Evolutionary conservation across 192 early-diverging fungal genomes (phyloP), one percentile per base, ranked within the genome.

Genomic region (Paraglomus brasilianum): DNA sequence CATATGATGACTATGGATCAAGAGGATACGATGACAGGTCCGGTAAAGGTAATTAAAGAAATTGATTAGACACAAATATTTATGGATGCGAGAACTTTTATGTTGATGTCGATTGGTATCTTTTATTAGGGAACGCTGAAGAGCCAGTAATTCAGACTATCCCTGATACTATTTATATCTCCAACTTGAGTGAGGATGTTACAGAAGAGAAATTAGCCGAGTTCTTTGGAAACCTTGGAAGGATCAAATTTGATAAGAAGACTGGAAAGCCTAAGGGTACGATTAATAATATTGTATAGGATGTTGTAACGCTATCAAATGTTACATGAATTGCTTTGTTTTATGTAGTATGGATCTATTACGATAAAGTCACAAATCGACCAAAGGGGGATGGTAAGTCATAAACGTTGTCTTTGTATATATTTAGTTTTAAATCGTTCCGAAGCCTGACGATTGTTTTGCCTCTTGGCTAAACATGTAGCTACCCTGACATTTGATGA

Each of bases 401-500:
- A 10, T 47, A 48, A 22, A 7, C 36, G 14, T 45, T 19, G 22
- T 46, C 2, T 24, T 63, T 24, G 30, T 42, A 21, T 0, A 38
- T 36, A n/a, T 11, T 11, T 8, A 39, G 11, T 6, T 24, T 61
- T 10, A 15, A 51, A 10, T n/a, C n/a, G n/a, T n/a, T n/a, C 58
- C 21, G 5, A 21, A 45, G 42, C 59, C 62, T 11, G 15, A 19
- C n/a, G 14, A 39, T 66, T 41, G 6, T 38, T 57, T 39, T 24
- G 61, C 4, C 47, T 52, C 5, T 41, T 22, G 6, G 7, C 59
- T 70, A 42, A 51, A 15, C 45, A 21, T 22, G 22, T 69, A 81
- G 88, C 88, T 8, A 92, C 89, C 15, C 74, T 92, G 13, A 91
- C 89, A 4, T 92, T 89, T 74, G 88, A 89, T 46, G 90, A 92